Evolutionary conservation across 2,329 filamentous ascomycete species (phyloP), one percentile per base, ranked within the genome.

Genomic region (Arthrinium phaeospermum): DNA sequence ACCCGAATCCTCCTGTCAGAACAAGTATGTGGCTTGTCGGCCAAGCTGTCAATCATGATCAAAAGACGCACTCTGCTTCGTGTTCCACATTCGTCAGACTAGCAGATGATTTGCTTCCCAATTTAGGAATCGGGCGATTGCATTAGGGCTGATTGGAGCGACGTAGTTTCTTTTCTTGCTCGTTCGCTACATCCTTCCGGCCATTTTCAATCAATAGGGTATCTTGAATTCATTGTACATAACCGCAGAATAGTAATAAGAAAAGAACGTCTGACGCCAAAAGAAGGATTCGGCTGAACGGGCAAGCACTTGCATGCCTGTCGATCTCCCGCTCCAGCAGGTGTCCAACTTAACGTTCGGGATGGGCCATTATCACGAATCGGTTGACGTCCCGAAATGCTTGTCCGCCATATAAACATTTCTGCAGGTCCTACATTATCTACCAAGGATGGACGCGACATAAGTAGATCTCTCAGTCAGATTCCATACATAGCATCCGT

Each of bases 261-360:
- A 30, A 19, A 61, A 34, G 30, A 61, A 47, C 19, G 45, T 22
- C 51, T 14, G 27, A 22, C 14, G 45, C 45, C 16, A 47, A 47
- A 34, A 37, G 49, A 61, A 61, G 53, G 27, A 37, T 61, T 57
- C 30, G 53, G 27, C 27, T 16, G 27, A 34, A 16, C 14, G 53
- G 27, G 14, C 53, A 30, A 51, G 53, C 53, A 61, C 53, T 61
- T 61, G 30, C 30, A 61, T 61, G 22, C 22, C 22, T 24, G 57
- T 64, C 57, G 57, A 64, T 64, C 57, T 64, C 57, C 57, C 57
- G 57, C 30, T 30, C 53, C 53, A 64, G 53, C 51, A 41, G 37
- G 5, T 64, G 53, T 64, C 53, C 53, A 41, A 64, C 34, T 64
- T n/a, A 41, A 64, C 57, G 22, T 10, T 41, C 57, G 10, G 57